Conservation (phyloP, 1,139 yeast species). For the Geotrichum phurueaensis region DNA sequence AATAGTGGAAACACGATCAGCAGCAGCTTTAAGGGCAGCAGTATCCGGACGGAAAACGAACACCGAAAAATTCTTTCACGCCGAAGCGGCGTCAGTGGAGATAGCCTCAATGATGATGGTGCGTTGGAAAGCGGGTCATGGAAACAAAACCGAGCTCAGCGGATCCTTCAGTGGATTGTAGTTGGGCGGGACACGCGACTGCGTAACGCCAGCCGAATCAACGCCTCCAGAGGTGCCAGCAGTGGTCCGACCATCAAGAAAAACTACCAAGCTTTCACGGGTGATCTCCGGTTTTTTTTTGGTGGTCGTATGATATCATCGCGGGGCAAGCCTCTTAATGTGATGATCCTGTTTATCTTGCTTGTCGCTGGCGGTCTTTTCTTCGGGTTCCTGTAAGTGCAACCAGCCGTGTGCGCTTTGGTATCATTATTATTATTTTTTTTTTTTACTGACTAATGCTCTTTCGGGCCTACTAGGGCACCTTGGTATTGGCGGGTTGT, state of each 20-base stretch:
- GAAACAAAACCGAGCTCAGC: not conserved
- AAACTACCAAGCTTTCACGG: slow-evolving; percentile 40
- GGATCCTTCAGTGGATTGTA: slow-evolving; percentile 9
- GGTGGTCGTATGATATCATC: slow-evolving; percentile 59
- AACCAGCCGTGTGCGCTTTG: not conserved
- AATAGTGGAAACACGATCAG: not conserved
- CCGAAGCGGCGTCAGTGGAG: not conserved
- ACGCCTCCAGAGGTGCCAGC: slow-evolving; percentile 18
- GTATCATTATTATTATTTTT: not conserved
- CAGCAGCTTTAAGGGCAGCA: not conserved
- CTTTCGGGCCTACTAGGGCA: slow-evolving; percentile 31
- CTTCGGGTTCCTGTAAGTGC: slow-evolving; percentile 41
- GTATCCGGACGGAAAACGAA: not conserved
- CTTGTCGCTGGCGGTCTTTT: slow-evolving; percentile 49
- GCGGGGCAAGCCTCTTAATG: slow-evolving; percentile 37
- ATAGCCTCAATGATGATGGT: not conserved
- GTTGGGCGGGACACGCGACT: slow-evolving; percentile 15
- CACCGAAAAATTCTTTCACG: not conserved
- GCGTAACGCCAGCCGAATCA: slow-evolving; percentile 18
- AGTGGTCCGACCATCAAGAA: not conserved
- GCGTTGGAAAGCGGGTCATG: not conserved
- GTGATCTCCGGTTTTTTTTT: slow-evolving; percentile 44
- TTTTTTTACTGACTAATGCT: not conserved
- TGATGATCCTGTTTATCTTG: slow-evolving; percentile 36
- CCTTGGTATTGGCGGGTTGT: slow-evolving; percentile 53